phyloP scores from a whole-genome alignment of 495 filamentous ascomycete species.

The Penicillium fimorum region DNA sequence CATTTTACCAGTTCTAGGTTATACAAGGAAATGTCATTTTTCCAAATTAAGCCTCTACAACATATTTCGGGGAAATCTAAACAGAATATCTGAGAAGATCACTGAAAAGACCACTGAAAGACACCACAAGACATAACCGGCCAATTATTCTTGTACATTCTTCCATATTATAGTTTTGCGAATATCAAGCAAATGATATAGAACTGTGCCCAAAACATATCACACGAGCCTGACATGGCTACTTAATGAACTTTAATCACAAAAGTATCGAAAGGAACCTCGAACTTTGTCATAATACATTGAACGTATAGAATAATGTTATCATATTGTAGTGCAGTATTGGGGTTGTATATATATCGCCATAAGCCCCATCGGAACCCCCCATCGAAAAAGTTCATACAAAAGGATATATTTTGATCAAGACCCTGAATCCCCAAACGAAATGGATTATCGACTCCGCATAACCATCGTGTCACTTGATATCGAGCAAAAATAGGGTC shows the following conservation, averaged over 20 bases:
- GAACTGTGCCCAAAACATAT: neutral
- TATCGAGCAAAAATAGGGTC: neutral
- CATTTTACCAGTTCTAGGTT: neutral
- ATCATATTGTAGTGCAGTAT: neutral
- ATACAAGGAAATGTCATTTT: too few relatives aligned
- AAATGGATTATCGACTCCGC: neutral
- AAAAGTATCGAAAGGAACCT: neutral
- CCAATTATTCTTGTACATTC: neutral
- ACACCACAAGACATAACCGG: too few relatives aligned
- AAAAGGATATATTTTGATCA: neutral
- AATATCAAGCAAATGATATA: neutral
- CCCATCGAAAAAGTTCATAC: too few relatives aligned
- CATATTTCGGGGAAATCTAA: too few relatives aligned
- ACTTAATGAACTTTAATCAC: neutral
- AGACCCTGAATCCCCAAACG: neutral
- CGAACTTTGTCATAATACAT: neutral
- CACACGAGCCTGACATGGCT: neutral
- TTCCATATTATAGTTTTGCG: neutral
- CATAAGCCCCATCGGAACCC: too few relatives aligned
- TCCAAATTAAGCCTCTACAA: too few relatives aligned
- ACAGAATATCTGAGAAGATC: too few relatives aligned
- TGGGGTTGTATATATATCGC: neutral
- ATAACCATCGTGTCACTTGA: slow-evolving; percentile 3
- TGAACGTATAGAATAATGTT: neutral
- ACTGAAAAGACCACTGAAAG: too few relatives aligned